Percentiles rank a stretch among this genome's conserved stretches.
These are phyloP conservation scores for Trichoderma breve DNA, from an alignment of 2,329 filamentous ascomycete genomes.

Conservation along the genomic window DNA sequence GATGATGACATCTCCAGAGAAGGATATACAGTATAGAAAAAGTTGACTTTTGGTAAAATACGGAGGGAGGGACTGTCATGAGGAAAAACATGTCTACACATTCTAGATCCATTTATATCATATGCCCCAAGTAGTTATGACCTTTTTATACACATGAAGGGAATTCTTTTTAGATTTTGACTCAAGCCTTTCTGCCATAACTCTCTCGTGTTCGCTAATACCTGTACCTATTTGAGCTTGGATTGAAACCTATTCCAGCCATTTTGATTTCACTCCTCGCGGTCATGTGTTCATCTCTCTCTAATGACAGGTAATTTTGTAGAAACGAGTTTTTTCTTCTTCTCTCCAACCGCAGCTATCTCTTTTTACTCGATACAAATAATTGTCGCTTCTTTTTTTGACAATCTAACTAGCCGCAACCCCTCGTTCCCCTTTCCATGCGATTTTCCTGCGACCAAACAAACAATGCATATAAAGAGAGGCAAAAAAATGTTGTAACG, in stretches of 20 bases:
- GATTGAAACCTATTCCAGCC: neutral
- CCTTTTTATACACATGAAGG: neutral
- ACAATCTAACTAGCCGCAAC: neutral
- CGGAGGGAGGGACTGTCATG: slow-evolving; percentile 7
- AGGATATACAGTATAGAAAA: slow-evolving; percentile 14
- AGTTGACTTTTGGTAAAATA: neutral
- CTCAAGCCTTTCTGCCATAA: neutral
- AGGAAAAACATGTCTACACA: slow-evolving; percentile 6
- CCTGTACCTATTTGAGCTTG: neutral
- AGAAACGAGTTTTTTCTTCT: neutral
- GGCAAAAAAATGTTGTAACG: neutral
- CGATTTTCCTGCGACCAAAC: neutral
- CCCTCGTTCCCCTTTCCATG: neutral
- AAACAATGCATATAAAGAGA: neutral
- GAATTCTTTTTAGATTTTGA: neutral
- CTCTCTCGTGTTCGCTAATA: too few relatives aligned
- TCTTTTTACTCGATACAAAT: slow-evolving; percentile 6
- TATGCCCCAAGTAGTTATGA: slow-evolving; percentile 8
- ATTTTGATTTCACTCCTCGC: neutral
- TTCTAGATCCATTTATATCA: slow-evolving; percentile 14
- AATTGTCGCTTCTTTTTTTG: neutral
- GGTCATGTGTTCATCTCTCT: neutral
- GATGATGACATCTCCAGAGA: neutral
- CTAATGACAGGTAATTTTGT: neutral
- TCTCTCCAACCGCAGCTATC: neutral